phyloP scores from a whole-genome alignment of 2,329 filamentous ascomycete species.

The Fusarium torreyae region DNA sequence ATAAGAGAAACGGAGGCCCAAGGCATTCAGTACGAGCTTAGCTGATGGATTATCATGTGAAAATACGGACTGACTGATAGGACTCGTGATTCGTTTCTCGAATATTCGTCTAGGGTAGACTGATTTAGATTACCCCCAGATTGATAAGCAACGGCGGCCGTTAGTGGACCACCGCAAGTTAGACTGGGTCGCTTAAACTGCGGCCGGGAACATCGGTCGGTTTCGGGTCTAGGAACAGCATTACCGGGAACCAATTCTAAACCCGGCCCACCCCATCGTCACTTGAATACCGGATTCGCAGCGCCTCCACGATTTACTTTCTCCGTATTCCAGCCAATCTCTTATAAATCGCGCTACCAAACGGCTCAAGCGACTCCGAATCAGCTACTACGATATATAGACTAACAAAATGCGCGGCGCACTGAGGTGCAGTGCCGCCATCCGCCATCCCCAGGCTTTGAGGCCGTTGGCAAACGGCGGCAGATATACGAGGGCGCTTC shows the following conservation, averaged over 20 bases:
- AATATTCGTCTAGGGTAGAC: constrained; percentile 42
- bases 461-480: constrained; percentile 32
- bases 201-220: constrained; percentile 40
- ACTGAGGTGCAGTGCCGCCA: constrained; percentile 36
- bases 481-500: constrained; percentile 41
- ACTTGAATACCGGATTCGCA: constrained; percentile 47
- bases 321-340: constrained; percentile 15
- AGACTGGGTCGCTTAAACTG: constrained; percentile 43
- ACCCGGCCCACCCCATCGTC: constrained; percentile 48
- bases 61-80: background rate
- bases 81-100: background rate
- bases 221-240: constrained; percentile 34
- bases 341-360: constrained; percentile 25
- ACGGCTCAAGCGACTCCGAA: constrained; percentile 4
- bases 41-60: background rate
- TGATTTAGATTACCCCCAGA: background rate
- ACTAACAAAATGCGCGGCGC: constrained; percentile 40
- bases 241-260: constrained; percentile 48
- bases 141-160: constrained; percentile 29
- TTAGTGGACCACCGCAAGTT: constrained; percentile 38
- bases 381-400: constrained; percentile 14
- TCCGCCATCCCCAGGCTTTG: constrained; percentile 34
- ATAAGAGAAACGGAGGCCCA: background rate
- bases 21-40: too few species aligned
- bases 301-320: constrained; percentile 37